These are phyloP conservation scores for Fusarium anthophilum DNA, from an alignment of 2,329 filamentous ascomycete species.

Conservation along the genomic window DNA sequence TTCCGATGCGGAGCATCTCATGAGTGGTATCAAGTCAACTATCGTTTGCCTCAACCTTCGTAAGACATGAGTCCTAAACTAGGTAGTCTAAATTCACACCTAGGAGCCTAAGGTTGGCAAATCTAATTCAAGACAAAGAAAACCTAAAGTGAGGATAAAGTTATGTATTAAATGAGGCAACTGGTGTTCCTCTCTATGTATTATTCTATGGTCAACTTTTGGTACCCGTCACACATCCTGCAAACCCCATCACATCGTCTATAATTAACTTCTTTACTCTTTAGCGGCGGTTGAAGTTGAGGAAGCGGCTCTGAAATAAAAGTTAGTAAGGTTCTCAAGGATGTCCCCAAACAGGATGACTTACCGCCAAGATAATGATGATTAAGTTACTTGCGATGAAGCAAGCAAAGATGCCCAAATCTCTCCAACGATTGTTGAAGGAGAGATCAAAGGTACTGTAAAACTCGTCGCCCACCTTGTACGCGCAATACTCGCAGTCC, in stretches of 20 bases:
- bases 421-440: conserved; percentile 79
- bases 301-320: conserved; percentile 54
- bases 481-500: conserved; percentile 84
- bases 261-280: background rate
- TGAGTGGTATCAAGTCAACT: background rate
- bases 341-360: conserved; percentile 36
- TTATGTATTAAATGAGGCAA: background rate
- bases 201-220: background rate
- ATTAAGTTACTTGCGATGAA: conserved; percentile 83
- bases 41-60: background rate
- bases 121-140: background rate
- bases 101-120: background rate
- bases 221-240: background rate
- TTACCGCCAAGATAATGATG: conserved; percentile 63
- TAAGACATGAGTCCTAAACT: background rate
- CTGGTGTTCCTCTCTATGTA: background rate
- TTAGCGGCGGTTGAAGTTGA: conserved; percentile 63
- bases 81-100: no score
- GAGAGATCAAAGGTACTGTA: conserved; percentile 73
- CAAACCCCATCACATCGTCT: background rate
- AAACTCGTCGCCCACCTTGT: conserved; percentile 79
- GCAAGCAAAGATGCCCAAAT: conserved; percentile 79
- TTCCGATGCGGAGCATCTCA: background rate
- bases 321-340: conserved; percentile 8
- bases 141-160: background rate